phyloP scores from a whole-genome alignment of 2,329 filamentous ascomycete genomes.

The Colletotrichum somersetense region DNA sequence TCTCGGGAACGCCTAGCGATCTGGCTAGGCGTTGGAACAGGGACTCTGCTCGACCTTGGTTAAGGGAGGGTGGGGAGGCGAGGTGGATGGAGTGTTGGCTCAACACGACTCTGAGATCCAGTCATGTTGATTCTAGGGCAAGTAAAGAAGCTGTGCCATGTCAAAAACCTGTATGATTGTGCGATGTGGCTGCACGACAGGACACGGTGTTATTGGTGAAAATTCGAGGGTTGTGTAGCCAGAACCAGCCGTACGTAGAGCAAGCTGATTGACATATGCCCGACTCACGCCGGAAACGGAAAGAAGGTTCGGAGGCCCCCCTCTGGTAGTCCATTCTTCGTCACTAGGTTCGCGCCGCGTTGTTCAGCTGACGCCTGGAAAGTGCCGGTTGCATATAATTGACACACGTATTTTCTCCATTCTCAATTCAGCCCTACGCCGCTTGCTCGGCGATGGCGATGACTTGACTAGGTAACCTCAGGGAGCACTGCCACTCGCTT shows the following conservation, averaged over 20 bases:
- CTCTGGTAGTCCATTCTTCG: neutral
- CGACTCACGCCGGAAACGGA: neutral
- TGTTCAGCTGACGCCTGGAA: slow-evolving; percentile 1
- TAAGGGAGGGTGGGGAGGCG: too few species aligned
- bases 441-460: slow-evolving; percentile 3
- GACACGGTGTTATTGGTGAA: slow-evolving; percentile 6
- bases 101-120: neutral
- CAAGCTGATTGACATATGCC: slow-evolving; percentile 14
- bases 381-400: neutral
- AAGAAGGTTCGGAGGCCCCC: neutral
- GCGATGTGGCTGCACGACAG: slow-evolving; percentile 9
- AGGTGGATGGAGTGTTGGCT: neutral
- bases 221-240: neutral
- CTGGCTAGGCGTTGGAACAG: neutral
- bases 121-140: too few species aligned
- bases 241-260: neutral
- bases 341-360: slow-evolving; percentile 9
- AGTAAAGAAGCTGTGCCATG: neutral
- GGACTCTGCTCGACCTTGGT: neutral
- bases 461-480: neutral
- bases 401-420: neutral
- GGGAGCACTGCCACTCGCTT: slow-evolving; percentile 12
- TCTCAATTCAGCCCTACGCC: slow-evolving; percentile 32
- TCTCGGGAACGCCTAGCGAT: neutral
- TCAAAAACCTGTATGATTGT: slow-evolving; percentile 1